Conservation (phyloP, 2,329 filamentous ascomycete species). For the Raffaelea ambrosiae region DNA sequence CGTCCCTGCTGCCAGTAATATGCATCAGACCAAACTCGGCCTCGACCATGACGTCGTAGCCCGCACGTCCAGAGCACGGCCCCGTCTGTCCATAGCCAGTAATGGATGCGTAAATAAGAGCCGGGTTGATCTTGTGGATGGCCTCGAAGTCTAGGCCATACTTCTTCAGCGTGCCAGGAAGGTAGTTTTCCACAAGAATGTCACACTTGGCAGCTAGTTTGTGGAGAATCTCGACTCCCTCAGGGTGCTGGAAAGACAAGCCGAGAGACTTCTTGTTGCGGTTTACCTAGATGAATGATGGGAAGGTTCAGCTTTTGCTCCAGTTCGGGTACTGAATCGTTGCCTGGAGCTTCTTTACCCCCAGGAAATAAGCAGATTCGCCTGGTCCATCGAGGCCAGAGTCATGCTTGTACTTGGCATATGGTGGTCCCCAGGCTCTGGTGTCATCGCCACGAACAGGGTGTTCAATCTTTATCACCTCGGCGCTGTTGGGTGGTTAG, state of each 20-base stretch:
- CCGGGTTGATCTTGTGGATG: slow-evolving; percentile 71
- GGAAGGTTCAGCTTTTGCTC: not conserved
- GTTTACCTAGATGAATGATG: slow-evolving; percentile 56
- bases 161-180: slow-evolving; percentile 81
- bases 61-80: slow-evolving; percentile 76
- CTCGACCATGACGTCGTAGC: slow-evolving; percentile 99
- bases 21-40: slow-evolving; percentile 98
- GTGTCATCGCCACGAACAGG: slow-evolving; percentile 88
- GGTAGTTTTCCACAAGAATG: slow-evolving; percentile 93
- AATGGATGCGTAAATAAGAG: slow-evolving; percentile 88
- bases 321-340: not conserved
- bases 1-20: slow-evolving; percentile 83
- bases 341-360: slow-evolving; percentile 41
- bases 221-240: slow-evolving; percentile 81
- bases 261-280: slow-evolving; percentile 95
- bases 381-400: slow-evolving; percentile 60
- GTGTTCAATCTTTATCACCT: slow-evolving; percentile 97
- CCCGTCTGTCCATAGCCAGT: slow-evolving; percentile 96
- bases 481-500: slow-evolving; percentile 51
- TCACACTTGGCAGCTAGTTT: slow-evolving; percentile 77
- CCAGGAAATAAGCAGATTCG: slow-evolving; percentile 90
- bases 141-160: slow-evolving; percentile 85
- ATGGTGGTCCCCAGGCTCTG: slow-evolving; percentile 91
- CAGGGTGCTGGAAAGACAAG: slow-evolving; percentile 78
- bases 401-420: slow-evolving; percentile 64